Percentiles rank a stretch among this genome's conserved stretches.
phyloP scores from a whole-genome alignment of 192 early-diverging fungal genomes.

The Backusella macrospora region DNA sequence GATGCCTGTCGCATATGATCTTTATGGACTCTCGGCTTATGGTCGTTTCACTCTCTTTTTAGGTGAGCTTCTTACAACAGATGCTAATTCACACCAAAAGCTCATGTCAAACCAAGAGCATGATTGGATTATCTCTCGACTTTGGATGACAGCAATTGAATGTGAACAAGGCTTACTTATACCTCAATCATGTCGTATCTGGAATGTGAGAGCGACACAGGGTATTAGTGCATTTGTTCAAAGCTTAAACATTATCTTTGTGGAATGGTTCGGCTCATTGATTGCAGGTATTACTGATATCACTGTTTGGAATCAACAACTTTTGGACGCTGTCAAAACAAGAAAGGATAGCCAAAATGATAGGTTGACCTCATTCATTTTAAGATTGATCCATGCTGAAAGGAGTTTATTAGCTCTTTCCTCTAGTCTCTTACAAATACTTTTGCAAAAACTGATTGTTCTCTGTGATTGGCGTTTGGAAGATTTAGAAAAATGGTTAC shows the following conservation, averaged over 20 bases:
- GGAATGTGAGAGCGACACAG: conserved; percentile 15
- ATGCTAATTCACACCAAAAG: conserved; percentile 24
- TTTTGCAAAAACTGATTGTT: background rate
- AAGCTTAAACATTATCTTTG: conserved; percentile 1
- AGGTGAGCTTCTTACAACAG: conserved; percentile 43
- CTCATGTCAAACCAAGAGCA: conserved; percentile 35
- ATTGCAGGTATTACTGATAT: background rate
- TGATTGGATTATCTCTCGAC: conserved; percentile 39
- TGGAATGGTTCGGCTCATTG: conserved; percentile 16
- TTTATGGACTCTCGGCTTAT: conserved; percentile 53
- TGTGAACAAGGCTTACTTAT: conserved; percentile 40
- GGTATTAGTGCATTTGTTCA: conserved; percentile 26
- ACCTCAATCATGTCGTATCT: conserved; percentile 26
- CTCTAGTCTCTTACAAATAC: conserved; percentile 6
- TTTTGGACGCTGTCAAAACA: background rate
- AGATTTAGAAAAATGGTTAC: conserved; percentile 7
- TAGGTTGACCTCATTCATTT: background rate
- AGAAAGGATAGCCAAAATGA: background rate
- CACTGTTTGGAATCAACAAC: background rate
- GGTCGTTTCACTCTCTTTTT: conserved; percentile 49
- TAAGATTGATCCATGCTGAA: background rate
- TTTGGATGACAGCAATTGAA: conserved; percentile 38
- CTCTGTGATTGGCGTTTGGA: background rate
- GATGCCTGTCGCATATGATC: conserved; percentile 43
- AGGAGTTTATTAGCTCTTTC: background rate